Evolutionary conservation across 2,329 filamentous ascomycete genomes (phyloP).

Genomic region (Aspergillus sp.): DNA sequence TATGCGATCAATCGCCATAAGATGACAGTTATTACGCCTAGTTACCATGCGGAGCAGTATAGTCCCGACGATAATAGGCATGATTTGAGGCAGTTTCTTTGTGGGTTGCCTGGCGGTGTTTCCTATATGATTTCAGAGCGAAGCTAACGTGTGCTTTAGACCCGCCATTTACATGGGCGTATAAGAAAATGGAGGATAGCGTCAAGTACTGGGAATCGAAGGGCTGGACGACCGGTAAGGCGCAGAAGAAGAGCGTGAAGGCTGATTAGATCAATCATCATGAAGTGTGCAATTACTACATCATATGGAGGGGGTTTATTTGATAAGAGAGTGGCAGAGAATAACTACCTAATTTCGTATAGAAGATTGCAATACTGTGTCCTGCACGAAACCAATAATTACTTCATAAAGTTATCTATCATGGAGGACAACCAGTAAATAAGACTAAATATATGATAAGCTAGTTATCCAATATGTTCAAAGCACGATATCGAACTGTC

Average conservation of each 20-base stretch:
- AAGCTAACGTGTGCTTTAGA: slow-evolving; percentile 19
- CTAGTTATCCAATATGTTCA: background rate
- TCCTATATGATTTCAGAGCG: background rate
- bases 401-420: background rate
- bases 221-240: slow-evolving; percentile 32
- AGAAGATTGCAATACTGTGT: background rate
- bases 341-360: background rate
- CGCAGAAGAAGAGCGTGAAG: slow-evolving; percentile 38
- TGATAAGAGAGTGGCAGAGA: background rate
- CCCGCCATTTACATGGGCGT: slow-evolving; percentile 45
- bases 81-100: slow-evolving; percentile 59
- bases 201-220: slow-evolving; percentile 45
- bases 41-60: slow-evolving; percentile 55
- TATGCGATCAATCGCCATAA: slow-evolving; percentile 68
- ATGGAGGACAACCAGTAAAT: too few species aligned
- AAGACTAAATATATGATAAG: background rate
- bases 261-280: slow-evolving; percentile 24
- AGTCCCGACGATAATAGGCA: slow-evolving; percentile 59
- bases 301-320: background rate
- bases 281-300: background rate
- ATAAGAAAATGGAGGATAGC: slow-evolving; percentile 51
- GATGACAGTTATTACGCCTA: slow-evolving; percentile 60
- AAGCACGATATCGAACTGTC: background rate
- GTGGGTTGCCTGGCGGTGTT: slow-evolving; percentile 19
- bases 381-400: background rate